A percentile compares a stretch with the other conserved stretches of the same genome.
phyloP scores from a whole-genome alignment of 495 filamentous ascomycete species.

The Xanthoparmelia taractica region DNA sequence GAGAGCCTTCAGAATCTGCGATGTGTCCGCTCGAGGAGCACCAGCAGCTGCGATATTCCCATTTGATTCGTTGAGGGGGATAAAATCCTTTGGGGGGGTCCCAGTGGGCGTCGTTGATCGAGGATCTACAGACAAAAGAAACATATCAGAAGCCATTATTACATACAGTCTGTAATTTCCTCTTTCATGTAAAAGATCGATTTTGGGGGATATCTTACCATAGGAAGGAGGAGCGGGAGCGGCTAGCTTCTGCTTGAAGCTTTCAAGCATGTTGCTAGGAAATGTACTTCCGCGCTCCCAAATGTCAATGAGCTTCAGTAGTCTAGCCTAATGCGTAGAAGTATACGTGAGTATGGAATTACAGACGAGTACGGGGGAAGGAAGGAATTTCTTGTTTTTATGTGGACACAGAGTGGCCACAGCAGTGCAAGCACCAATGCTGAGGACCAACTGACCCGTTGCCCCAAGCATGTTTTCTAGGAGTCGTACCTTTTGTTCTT shows the following conservation, averaged over 20 bases:
- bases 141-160: constrained; percentile 33
- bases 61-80: constrained; percentile 35
- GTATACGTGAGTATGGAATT: constrained; percentile 43
- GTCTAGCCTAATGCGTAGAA: constrained; percentile 73
- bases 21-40: constrained; percentile 50
- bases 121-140: constrained; percentile 40
- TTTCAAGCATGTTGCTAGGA: constrained; percentile 67
- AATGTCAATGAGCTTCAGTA: constrained; percentile 91
- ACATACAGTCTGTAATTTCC: constrained; percentile 6
- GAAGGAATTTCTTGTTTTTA: constrained; percentile 27
- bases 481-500: constrained; percentile 95
- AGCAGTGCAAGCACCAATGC: neutral
- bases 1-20: constrained; percentile 70
- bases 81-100: constrained; percentile 58
- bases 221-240: constrained; percentile 27
- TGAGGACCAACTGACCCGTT: constrained; percentile 2
- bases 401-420: constrained; percentile 17
- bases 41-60: constrained; percentile 34
- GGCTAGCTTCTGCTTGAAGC: constrained; percentile 79
- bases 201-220: constrained; percentile 21
- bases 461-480: constrained; percentile 23
- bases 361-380: constrained; percentile 31
- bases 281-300: constrained; percentile 96
- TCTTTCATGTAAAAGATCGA: constrained; percentile 5
- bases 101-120: constrained; percentile 75